These are phyloP conservation scores for Dentiscutata heterogama DNA, from an alignment of 371 early-diverging fungal species.

Conservation along the genomic window DNA sequence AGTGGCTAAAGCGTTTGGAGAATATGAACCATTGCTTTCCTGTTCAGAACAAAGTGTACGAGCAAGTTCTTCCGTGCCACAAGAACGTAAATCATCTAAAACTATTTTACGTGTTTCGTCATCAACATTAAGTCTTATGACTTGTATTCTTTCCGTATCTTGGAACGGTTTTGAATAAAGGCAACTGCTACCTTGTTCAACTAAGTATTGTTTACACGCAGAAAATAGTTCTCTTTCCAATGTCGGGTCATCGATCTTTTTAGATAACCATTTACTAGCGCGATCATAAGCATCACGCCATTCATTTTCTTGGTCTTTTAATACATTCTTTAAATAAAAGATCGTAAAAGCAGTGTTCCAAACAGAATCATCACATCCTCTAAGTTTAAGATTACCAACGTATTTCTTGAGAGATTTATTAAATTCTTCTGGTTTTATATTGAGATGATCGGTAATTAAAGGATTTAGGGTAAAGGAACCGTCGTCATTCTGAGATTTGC, in stretches of 20 bases:
- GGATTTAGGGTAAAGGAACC: neutral
- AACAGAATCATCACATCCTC: neutral
- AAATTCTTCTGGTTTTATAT: neutral
- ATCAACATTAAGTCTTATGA: neutral
- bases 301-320: neutral
- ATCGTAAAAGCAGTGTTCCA: slow-evolving; percentile 35
- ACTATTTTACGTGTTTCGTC: neutral
- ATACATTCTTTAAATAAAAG: neutral
- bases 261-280: neutral
- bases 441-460: neutral
- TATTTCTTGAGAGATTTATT: neutral
- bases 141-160: neutral
- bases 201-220: neutral
- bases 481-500: neutral
- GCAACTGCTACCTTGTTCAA: neutral
- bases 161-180: neutral
- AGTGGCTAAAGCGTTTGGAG: neutral
- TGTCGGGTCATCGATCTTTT: slow-evolving; percentile 1
- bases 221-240: slow-evolving; percentile 17
- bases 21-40: neutral
- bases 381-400: neutral
- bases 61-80: neutral
- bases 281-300: neutral
- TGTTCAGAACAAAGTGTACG: neutral
- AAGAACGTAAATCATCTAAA: neutral